Conservation (phyloP, 805 yeast species). For the Torulaspora maleeae region DNA sequence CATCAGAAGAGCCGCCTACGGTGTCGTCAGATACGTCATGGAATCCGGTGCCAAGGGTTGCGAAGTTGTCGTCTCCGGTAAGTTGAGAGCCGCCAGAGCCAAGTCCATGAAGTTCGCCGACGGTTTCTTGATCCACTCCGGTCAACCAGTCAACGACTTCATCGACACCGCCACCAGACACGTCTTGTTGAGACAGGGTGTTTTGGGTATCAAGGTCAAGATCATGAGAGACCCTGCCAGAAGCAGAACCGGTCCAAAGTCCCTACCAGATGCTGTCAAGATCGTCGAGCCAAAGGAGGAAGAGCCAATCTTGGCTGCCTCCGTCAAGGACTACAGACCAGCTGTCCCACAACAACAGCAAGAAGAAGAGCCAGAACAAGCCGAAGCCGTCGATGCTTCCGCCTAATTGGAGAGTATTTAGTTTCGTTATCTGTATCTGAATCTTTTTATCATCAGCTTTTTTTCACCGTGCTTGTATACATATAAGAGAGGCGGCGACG, state of each 20-base stretch:
- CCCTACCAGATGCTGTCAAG: conserved; percentile 93
- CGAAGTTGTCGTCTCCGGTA: conserved; percentile 99
- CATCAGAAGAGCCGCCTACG: conserved; percentile 99
- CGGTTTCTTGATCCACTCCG: conserved; percentile 99
- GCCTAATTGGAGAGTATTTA: conserved; percentile 17
- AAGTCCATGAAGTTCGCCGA: conserved; percentile 99
- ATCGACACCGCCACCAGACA: conserved; percentile 99
- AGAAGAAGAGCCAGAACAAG: conserved; percentile 19
- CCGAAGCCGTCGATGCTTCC: conserved; percentile 13
- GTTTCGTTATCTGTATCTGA: not conserved
- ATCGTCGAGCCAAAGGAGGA: conserved; percentile 95
- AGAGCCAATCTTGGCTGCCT: conserved; percentile 71
- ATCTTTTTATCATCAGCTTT: not conserved
- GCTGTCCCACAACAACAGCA: conserved; percentile 27
- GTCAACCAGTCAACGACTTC: conserved; percentile 99
- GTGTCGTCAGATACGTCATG: conserved; percentile 99
- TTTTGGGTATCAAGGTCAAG: conserved; percentile 98
- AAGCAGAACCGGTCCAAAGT: conserved; percentile 78
- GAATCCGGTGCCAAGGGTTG: conserved; percentile 99
- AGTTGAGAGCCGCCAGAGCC: conserved; percentile 99
- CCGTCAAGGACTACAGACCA: conserved; percentile 68
- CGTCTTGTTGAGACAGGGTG: conserved; percentile 99
- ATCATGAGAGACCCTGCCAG: conserved; percentile 98
- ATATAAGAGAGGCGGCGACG: not conserved
- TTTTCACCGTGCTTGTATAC: not conserved